Conservation (phyloP, 345 rosid species). For the Gossypium mustelinum region DNA sequence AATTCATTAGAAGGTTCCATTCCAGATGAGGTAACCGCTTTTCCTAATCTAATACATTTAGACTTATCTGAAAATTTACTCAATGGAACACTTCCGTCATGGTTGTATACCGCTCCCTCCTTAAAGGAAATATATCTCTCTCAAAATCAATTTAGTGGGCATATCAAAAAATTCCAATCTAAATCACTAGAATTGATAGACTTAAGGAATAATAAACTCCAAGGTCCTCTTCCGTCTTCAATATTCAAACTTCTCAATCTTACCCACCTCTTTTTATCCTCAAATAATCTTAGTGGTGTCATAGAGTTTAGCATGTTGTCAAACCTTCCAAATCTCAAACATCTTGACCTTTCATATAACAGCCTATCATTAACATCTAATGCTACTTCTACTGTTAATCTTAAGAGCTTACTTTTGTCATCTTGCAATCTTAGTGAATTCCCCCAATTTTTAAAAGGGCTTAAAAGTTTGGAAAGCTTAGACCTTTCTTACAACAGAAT, state of each 20-base stretch:
- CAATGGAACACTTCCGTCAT: no score
- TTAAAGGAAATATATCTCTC: rapidly evolving
- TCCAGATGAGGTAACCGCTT: not conserved
- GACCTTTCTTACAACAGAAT: no score
- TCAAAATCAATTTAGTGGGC: not conserved
- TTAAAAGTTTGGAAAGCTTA: no score
- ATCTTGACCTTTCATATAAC: slow-evolving; percentile 5
- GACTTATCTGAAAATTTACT: rapidly evolving
- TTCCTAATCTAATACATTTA: not conserved
- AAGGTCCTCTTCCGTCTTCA: not conserved
- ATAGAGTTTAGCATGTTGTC: slow-evolving; percentile 14
- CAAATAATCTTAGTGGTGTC: not conserved
- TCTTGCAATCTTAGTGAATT: no score
- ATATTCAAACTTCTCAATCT: slow-evolving; percentile 17
- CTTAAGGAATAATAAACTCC: no score
- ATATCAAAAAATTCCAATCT: not conserved
- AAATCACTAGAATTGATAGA: not conserved
- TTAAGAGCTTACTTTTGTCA: no score
- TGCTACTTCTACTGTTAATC: no score
- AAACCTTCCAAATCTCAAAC: slow-evolving; percentile 9
- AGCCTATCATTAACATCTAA: not conserved
- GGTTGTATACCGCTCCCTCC: no score
- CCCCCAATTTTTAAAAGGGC: no score
- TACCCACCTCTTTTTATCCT: not conserved
- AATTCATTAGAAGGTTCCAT: slow-evolving; percentile 23